phyloP scores from a whole-genome alignment of 495 filamentous ascomycete species.

The Trichocladium uniseriatum region DNA sequence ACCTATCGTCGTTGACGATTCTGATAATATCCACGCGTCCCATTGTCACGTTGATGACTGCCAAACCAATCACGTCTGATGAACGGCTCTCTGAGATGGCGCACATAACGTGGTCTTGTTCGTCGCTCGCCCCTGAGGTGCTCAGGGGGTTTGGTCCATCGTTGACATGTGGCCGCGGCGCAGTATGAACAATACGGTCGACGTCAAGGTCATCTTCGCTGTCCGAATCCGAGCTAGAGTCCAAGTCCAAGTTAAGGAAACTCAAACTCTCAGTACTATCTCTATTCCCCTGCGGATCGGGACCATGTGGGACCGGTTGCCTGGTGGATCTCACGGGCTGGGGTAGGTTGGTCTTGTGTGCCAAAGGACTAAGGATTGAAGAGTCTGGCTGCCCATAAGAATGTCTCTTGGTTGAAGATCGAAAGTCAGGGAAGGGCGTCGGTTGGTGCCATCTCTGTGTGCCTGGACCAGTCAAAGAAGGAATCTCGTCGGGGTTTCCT shows the following conservation, averaged over 20 bases:
- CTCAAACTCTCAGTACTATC: background rate
- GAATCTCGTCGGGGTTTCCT: background rate
- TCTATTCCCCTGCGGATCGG: background rate
- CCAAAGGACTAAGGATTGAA: background rate
- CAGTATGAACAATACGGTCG: background rate
- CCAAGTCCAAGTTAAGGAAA: background rate
- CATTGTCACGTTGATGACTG: slow-evolving; percentile 78
- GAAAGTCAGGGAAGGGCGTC: background rate
- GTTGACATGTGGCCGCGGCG: background rate
- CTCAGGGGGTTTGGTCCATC: background rate
- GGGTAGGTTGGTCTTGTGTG: no score
- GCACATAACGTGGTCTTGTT: slow-evolving; percentile 62
- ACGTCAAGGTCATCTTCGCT: background rate
- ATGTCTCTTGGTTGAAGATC: background rate
- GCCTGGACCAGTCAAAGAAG: background rate
- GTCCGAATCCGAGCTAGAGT: background rate
- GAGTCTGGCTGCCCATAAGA: background rate
- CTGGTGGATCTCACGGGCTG: background rate
- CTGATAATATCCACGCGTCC: slow-evolving; percentile 46
- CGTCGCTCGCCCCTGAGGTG: background rate
- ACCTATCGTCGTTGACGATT: slow-evolving; percentile 72
- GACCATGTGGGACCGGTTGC: background rate
- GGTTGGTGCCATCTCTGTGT: background rate
- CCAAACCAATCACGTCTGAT: slow-evolving; percentile 71
- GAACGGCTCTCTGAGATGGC: slow-evolving; percentile 85